Conservation (phyloP, 495 filamentous ascomycete species). For the Annulohypoxylon bovei region DNA sequence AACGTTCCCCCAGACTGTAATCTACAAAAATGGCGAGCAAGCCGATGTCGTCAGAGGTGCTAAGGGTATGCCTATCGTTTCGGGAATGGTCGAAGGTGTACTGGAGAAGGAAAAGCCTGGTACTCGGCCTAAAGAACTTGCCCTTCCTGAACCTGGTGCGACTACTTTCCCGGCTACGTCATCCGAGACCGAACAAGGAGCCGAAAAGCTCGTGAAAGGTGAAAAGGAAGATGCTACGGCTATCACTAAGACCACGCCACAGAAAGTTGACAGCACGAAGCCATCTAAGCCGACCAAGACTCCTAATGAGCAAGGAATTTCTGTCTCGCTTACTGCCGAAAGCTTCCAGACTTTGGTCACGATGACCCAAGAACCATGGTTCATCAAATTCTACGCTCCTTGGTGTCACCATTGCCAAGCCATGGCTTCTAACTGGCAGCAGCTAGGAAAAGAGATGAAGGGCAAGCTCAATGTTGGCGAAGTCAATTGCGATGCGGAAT, state of each 20-base stretch:
- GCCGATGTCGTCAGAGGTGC: conserved; percentile 68
- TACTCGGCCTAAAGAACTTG: conserved; percentile 68
- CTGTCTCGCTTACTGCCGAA: conserved; percentile 80
- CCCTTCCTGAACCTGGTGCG: conserved; percentile 54
- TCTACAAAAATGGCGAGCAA: conserved; percentile 83
- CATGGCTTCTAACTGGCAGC: conserved; percentile 87
- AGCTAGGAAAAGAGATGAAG: conserved; percentile 90
- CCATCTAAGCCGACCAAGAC: conserved; percentile 59
- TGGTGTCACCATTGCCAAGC: conserved; percentile 97
- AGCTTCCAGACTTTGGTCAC: conserved; percentile 88
- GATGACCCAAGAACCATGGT: conserved; percentile 90
- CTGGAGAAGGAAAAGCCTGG: conserved; percentile 83
- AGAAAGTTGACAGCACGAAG: conserved; percentile 38
- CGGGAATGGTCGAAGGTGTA: conserved; percentile 75
- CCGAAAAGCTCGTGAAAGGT: conserved; percentile 38
- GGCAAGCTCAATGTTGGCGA: conserved; percentile 90
- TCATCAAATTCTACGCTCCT: conserved; percentile 97
- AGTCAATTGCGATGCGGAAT: conserved; percentile 90
- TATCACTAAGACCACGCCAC: conserved; percentile 25
- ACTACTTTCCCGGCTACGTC: conserved; percentile 23
- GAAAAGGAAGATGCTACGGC: conserved; percentile 45
- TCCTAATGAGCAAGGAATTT: conserved; percentile 78
- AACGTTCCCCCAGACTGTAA: conserved; percentile 76
- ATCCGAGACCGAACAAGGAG: conserved; percentile 23
- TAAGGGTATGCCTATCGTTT: conserved; percentile 69